phyloP scores from a whole-genome alignment of 202 grass and related monocot genomes.

The Schoenoplectus triqueter region DNA sequence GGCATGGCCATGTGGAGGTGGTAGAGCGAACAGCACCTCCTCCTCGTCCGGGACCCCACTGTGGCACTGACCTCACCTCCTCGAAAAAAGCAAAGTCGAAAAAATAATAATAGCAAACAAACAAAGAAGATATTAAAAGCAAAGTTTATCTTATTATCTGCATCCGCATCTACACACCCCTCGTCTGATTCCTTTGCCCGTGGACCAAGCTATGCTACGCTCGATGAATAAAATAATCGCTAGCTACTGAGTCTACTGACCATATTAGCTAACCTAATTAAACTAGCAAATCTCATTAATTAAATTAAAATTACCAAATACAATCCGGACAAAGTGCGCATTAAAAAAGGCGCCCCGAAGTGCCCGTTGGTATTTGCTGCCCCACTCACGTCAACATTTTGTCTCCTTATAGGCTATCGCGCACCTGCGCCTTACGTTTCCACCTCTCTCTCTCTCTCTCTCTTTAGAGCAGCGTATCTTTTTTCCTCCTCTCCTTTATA shows the following conservation, averaged over 20 bases:
- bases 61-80: neutral
- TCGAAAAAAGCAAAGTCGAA: constrained; percentile 2
- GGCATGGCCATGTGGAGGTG: constrained; percentile 29
- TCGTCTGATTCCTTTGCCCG: constrained; percentile 13
- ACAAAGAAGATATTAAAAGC: constrained; percentile 33
- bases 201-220: neutral
- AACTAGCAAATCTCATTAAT: neutral
- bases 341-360: constrained; percentile 1
- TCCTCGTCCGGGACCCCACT: constrained; percentile 34
- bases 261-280: neutral
- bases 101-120: constrained; percentile 25
- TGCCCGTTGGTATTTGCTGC: constrained; percentile 10
- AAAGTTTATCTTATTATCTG: constrained; percentile 33
- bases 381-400: constrained; percentile 29
- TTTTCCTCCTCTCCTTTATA: constrained; percentile 13
- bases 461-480: neutral
- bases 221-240: neutral
- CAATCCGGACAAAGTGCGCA: constrained; percentile 21
- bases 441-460: no score
- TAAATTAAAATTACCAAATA: neutral
- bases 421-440: constrained; percentile 13
- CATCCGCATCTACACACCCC: no score
- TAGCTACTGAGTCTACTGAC: neutral
- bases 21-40: constrained; percentile 23
- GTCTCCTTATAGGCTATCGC: constrained; percentile 23